Evolutionary conservation across 495 filamentous ascomycete genomes (phyloP), one percentile per base, ranked within the genome.

Genomic region (Aspergillus haitiensis): DNA sequence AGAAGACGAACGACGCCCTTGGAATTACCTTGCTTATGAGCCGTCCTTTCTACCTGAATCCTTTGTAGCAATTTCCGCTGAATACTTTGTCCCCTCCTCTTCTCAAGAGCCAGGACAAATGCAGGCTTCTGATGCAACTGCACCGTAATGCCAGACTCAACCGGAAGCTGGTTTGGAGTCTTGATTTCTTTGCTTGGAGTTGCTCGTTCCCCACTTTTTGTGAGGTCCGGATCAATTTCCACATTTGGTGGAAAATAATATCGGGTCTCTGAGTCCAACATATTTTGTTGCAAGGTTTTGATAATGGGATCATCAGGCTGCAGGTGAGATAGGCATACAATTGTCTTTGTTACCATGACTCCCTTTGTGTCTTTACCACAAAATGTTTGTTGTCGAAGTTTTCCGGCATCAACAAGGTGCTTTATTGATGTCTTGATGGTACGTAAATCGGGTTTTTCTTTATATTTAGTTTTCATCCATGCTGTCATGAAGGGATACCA

Each of bases 401-500:
- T 84, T 13, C 84, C 82, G 10, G 75, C 71, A 60, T 82, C 79
- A 45, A 89, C 73, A 54, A 93, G 68, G 31, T 75, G 69, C 56
- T 89, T 87, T 55, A 94, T 72, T 0, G 86, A 75, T 6, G 72
- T 77, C 34, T 77, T 78, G 37, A 80, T 66, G 32, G 79, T 87
- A 60, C 68, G 72, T 53, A 71, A 76, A 72, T 81, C 84, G 1
- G 84, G 82, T 18, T 62, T 73, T 60, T 71, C 75, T 49, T 71
- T 73, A 59, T 69, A 65, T 9, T 72, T 77, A 21, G 61, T 72
- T 58, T 86, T 85, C 31, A 78, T 71, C 85, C 87, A 92, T 39
- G 78, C 71, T 2, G 77, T 79, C 10, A 79, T 71, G 61, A 92
- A 85, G n/a, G 90, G 86, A 64, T 85, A 82, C 72, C 85, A 88